phyloP scores from a whole-genome alignment of 768 basidiomycete genomes.

The Hypsizygus marmoreus region DNA sequence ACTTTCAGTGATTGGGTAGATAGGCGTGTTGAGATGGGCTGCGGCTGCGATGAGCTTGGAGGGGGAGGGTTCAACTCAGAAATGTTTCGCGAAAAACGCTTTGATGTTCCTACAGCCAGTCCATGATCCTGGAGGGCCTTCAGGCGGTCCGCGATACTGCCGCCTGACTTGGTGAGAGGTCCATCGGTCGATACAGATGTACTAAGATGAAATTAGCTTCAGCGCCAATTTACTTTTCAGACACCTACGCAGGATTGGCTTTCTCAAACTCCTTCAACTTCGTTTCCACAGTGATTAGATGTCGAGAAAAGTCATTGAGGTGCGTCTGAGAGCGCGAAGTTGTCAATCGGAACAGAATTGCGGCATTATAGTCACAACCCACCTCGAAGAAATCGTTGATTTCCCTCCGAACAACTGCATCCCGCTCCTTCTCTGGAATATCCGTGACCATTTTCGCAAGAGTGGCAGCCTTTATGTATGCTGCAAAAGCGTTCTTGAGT shows the following conservation, averaged over 20 bases:
- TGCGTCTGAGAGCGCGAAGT: constrained; percentile 27
- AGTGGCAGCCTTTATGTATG: constrained; percentile 62
- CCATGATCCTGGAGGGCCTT: constrained; percentile 75
- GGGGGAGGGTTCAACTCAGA: constrained; percentile 43
- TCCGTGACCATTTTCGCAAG: constrained; percentile 62
- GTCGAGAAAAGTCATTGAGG: constrained; percentile 38
- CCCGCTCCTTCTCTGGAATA: constrained; percentile 54
- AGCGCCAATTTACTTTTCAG: constrained; percentile 1
- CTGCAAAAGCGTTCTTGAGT: constrained; percentile 58
- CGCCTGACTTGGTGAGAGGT: constrained; percentile 50
- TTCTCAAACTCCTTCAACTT: constrained; percentile 48
- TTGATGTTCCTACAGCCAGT: constrained; percentile 56
- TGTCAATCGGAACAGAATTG: constrained; percentile 9
- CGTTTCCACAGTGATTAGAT: constrained; percentile 44
- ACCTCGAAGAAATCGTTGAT: constrained; percentile 69
- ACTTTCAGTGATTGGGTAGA: constrained; percentile 27
- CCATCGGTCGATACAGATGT: constrained; percentile 29
- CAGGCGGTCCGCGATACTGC: constrained; percentile 80
- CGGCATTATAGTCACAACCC: constrained; percentile 24
- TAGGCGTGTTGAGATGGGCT: constrained; percentile 31
- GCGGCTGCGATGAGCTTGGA: constrained; percentile 40
- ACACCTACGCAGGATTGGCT: constrained; percentile 32
- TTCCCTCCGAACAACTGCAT: constrained; percentile 62
- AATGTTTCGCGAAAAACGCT: constrained; percentile 59
- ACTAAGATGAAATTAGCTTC: constrained; percentile 15